Percentiles rank a stretch among this genome's conserved stretches.
phyloP scores from a whole-genome alignment of 228 moss, liverwort and hornwort species.

The Sphagnum fallax region DNA sequence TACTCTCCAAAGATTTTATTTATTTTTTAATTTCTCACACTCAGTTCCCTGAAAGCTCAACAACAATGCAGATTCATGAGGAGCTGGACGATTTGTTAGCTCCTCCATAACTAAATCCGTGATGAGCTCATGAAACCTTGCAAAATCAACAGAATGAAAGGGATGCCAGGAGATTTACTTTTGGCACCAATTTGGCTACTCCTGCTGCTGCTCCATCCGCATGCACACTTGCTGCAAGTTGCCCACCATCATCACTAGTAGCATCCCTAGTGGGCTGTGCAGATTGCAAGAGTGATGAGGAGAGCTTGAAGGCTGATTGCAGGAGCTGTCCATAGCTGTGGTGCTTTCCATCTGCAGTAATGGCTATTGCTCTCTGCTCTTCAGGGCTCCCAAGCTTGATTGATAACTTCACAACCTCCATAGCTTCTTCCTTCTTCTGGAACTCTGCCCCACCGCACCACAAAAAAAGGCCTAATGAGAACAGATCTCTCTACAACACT shows the following conservation, averaged over 20 bases:
- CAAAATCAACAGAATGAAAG: too few species aligned
- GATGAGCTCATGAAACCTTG: too few species aligned
- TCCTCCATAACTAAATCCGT: too few species aligned
- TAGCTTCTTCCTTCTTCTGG: conserved; percentile 29
- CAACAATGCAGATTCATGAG: too few species aligned
- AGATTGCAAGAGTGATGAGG: conserved; percentile 39
- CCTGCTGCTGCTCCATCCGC: too few species aligned
- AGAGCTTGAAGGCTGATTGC: conserved; percentile 58
- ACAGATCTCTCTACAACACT: too few species aligned
- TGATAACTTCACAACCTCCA: conserved; percentile 78
- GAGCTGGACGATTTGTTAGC: too few species aligned
- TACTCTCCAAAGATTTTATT: neutral
- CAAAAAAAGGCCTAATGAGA: too few species aligned
- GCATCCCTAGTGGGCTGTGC: conserved; percentile 7
- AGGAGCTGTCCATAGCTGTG: conserved; percentile 67
- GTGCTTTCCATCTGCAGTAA: conserved; percentile 46
- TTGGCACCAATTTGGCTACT: too few species aligned
- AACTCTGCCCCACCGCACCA: neutral
- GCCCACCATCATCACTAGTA: too few species aligned
- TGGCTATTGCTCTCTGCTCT: conserved; percentile 54
- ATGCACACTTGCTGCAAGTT: too few species aligned
- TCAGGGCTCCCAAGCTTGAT: conserved; percentile 45
- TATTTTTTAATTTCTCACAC: neutral
- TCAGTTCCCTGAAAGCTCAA: neutral
- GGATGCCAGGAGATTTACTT: too few species aligned